Evolutionary conservation across 768 basidiomycete species (phyloP).

Genomic region (Chiua virens): DNA sequence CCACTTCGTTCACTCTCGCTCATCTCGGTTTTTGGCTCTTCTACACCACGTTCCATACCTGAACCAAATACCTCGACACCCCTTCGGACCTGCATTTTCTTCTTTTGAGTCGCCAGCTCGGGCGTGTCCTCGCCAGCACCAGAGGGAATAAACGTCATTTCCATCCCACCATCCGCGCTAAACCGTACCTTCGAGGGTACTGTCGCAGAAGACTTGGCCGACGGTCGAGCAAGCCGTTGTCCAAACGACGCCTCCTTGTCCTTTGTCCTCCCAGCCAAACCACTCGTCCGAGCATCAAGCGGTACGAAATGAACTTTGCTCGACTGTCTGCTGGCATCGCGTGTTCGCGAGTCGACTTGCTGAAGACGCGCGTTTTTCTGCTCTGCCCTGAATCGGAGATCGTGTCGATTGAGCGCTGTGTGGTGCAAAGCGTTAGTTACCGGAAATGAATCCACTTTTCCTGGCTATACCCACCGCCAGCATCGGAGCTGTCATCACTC

Average conservation of each 20-base stretch:
- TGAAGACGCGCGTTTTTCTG: constrained; percentile 48
- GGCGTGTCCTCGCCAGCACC: constrained; percentile 19
- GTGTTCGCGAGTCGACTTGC: constrained; percentile 44
- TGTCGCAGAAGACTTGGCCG: constrained; percentile 11
- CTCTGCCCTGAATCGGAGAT: constrained; percentile 52
- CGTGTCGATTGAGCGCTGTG: constrained; percentile 57
- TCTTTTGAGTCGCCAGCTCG: constrained; percentile 24
- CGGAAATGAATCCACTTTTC: constrained; percentile 8
- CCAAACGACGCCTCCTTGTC: constrained; percentile 68
- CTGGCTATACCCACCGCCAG: constrained; percentile 44
- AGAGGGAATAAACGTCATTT: constrained; percentile 80
- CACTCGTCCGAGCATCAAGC: constrained; percentile 46
- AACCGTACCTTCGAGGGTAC: constrained; percentile 20
- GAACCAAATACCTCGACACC: constrained; percentile 82
- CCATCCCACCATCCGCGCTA: constrained; percentile 65
- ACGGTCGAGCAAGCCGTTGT: constrained; percentile 50
- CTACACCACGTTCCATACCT: constrained; percentile 82
- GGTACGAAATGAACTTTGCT: constrained; percentile 66
- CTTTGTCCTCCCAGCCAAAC: constrained; percentile 27
- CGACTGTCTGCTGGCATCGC: constrained; percentile 41
- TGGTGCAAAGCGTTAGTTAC: constrained; percentile 8
- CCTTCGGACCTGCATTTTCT: constrained; percentile 43
- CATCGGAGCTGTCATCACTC: constrained; percentile 54
- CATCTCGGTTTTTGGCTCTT: constrained; percentile 45
- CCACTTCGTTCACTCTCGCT: constrained; percentile 73